Evolutionary conservation across 768 basidiomycete species (phyloP).

Genomic region (Megacollybia marginata): DNA sequence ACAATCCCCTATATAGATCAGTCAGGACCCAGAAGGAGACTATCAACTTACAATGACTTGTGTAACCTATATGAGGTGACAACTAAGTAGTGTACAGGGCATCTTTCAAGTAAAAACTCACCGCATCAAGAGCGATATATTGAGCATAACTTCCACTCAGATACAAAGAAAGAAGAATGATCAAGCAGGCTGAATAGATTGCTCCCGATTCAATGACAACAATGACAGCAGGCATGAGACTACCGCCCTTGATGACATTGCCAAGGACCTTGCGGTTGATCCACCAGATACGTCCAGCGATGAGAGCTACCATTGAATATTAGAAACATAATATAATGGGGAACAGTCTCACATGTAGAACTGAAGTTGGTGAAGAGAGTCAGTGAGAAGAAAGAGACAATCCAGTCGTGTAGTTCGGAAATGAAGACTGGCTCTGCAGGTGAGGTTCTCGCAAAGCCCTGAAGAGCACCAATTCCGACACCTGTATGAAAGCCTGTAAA

Average conservation of each 20-base stretch:
- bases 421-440: constrained; percentile 1
- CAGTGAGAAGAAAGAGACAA: constrained; percentile 10
- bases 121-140: constrained; percentile 11
- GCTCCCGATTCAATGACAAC: constrained; percentile 13
- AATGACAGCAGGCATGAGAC: constrained; percentile 4
- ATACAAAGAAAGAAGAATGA: constrained; percentile 7
- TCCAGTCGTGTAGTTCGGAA: constrained; percentile 4
- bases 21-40: not conserved
- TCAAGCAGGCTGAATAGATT: constrained; percentile 7
- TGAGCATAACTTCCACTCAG: constrained; percentile 5
- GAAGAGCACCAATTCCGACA: not conserved
- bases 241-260: not conserved
- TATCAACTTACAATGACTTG: not conserved
- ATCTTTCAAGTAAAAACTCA: constrained; percentile 1
- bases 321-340: not conserved
- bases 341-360: constrained; percentile 8
- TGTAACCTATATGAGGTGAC: not conserved
- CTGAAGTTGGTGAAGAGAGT: constrained; percentile 14
- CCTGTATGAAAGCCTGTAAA: not conserved
- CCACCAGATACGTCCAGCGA: constrained; percentile 10
- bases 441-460: not conserved
- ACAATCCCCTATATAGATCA: constrained; percentile 13
- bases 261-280: constrained; percentile 2
- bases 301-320: constrained; percentile 1
- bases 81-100: not conserved